These are phyloP conservation scores for Wickerhamiella pararugosa DNA, from an alignment of 1,139 yeast species.

Conservation along the genomic window DNA sequence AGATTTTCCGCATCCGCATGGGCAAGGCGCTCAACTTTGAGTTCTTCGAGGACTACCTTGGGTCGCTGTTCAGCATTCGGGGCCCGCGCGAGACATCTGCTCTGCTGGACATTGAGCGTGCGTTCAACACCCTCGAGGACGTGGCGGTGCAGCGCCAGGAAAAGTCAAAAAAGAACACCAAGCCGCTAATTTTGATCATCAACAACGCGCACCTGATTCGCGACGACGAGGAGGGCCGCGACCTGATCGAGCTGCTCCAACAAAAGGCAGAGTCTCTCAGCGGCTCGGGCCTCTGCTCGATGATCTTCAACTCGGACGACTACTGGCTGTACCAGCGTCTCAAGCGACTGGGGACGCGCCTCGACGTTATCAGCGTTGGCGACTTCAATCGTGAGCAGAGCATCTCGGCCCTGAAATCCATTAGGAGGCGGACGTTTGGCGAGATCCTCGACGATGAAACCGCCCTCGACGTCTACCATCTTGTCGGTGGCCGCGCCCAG, in stretches of 20 bases:
- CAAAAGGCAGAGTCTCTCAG: constrained; percentile 71
- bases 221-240: constrained; percentile 52
- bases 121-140: constrained; percentile 59
- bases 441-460: constrained; percentile 26
- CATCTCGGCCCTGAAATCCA: constrained; percentile 37
- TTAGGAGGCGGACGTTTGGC: constrained; percentile 37
- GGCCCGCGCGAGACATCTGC: constrained; percentile 86
- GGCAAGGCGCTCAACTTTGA: constrained; percentile 66
- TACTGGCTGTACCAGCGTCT: constrained; percentile 77
- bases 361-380: constrained; percentile 56
- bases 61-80: constrained; percentile 63
- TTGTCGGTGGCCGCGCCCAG: constrained; percentile 78
- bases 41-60: constrained; percentile 69
- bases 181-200: constrained; percentile 54
- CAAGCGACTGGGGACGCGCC: constrained; percentile 55
- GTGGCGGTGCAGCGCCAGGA: constrained; percentile 40
- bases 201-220: constrained; percentile 63
- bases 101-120: constrained; percentile 65
- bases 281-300: constrained; percentile 62
- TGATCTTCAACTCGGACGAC: constrained; percentile 69
- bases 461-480: constrained; percentile 46
- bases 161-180: constrained; percentile 21
- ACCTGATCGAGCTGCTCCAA: constrained; percentile 60
- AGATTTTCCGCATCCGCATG: constrained; percentile 57
- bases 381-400: constrained; percentile 50